These are phyloP conservation scores for Cairneyella variabilis DNA, from an alignment of 495 filamentous ascomycete species.

Conservation along the genomic window DNA sequence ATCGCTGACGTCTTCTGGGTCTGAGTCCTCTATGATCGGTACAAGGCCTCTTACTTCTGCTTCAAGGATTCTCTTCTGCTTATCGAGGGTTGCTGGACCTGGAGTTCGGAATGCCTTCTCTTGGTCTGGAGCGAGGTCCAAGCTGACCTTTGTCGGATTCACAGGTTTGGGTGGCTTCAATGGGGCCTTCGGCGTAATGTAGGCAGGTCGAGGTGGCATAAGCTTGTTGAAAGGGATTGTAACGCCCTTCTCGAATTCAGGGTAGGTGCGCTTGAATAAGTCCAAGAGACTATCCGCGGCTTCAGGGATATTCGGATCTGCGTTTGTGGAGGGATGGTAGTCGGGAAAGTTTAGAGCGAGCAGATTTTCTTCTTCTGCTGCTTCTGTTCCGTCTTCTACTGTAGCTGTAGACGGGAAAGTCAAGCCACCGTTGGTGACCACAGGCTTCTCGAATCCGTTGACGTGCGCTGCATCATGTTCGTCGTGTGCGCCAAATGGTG, in stretches of 20 bases:
- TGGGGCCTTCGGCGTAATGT: slow-evolving; percentile 65
- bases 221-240: slow-evolving; percentile 68
- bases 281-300: slow-evolving; percentile 63
- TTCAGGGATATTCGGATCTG: slow-evolving; percentile 48
- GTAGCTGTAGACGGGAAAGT: slow-evolving; percentile 10
- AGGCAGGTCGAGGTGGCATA: slow-evolving; percentile 68
- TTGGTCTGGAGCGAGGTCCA: slow-evolving; percentile 80
- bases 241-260: slow-evolving; percentile 61
- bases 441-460: slow-evolving; percentile 13
- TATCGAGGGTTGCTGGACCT: slow-evolving; percentile 38
- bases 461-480: slow-evolving; percentile 11
- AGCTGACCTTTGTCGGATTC: slow-evolving; percentile 76
- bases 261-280: slow-evolving; percentile 64
- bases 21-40: slow-evolving; percentile 46
- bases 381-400: slow-evolving; percentile 19
- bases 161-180: slow-evolving; percentile 74
- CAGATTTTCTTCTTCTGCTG: slow-evolving; percentile 15
- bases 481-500: slow-evolving; percentile 32
- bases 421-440: slow-evolving; percentile 22
- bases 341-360: slow-evolving; percentile 40
- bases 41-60: slow-evolving; percentile 55
- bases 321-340: slow-evolving; percentile 33
- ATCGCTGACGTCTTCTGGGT: slow-evolving; percentile 50
- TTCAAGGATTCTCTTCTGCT: slow-evolving; percentile 50
- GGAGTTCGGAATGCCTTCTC: slow-evolving; percentile 72